Conservation (phyloP, 306 rosid species). For the Castanea mollissima region DNA sequence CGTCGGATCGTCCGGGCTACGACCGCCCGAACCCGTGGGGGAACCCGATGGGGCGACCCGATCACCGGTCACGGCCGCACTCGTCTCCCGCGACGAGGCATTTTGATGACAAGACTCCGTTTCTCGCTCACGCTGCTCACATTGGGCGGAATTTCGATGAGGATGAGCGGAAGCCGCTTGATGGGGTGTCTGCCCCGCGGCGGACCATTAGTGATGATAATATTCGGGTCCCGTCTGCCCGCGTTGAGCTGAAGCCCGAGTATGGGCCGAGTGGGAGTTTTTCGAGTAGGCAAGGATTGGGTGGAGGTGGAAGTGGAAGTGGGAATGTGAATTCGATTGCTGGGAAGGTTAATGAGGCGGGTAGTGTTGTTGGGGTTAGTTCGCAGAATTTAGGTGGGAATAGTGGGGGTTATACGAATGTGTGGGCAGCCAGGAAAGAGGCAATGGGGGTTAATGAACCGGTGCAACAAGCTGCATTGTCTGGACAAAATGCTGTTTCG, state of each 20-base stretch:
- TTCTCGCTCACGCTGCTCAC: constrained; percentile 57
- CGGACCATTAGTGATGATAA: constrained; percentile 75
- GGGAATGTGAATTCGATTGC: constrained; percentile 47
- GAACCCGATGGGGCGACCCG: constrained; percentile 58
- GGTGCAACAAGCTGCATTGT: constrained; percentile 56
- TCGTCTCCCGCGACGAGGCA: constrained; percentile 79
- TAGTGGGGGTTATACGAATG: constrained; percentile 58
- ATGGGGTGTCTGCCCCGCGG: constrained; percentile 63
- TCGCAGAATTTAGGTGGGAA: constrained; percentile 46
- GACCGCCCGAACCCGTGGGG: constrained; percentile 82
- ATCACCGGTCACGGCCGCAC: constrained; percentile 84
- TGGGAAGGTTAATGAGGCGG: constrained; percentile 48
- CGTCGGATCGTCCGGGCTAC: constrained; percentile 70
- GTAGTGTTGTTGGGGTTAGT: constrained; percentile 30
- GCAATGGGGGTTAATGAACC: constrained; percentile 50
- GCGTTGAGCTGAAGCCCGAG: constrained; percentile 53
- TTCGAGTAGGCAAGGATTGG: constrained; percentile 45
- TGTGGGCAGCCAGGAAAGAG: constrained; percentile 85
- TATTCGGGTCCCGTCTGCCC: constrained; percentile 39
- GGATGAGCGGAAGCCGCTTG: constrained; percentile 94
- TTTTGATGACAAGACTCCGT: constrained; percentile 72
- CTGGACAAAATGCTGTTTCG: constrained; percentile 66
- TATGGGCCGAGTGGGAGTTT: constrained; percentile 51
- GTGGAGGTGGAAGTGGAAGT: constrained; percentile 33
- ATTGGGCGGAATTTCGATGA: constrained; percentile 96